Percentiles rank a stretch among this genome's conserved stretches.
Conservation (phyloP, 1,284 basidiomycete species). For the Apiotrichum porosum region DNA sequence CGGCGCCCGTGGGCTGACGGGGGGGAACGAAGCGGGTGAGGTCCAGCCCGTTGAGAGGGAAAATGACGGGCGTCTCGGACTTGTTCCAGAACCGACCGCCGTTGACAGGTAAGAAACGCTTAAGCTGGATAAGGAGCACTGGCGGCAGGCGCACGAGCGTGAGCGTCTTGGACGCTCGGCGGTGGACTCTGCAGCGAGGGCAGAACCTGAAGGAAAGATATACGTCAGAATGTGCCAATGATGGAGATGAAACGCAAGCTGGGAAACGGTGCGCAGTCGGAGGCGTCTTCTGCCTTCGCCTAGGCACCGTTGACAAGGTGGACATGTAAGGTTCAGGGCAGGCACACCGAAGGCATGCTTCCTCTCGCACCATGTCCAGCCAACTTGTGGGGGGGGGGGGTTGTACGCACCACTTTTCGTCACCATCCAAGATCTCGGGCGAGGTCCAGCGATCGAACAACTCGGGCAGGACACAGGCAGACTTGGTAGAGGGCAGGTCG, state of each 20-base stretch:
- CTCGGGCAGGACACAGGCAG: constrained; percentile 68
- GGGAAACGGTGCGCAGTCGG: too few relatives aligned
- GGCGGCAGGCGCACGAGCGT: constrained; percentile 85
- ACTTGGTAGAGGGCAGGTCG: constrained; percentile 68
- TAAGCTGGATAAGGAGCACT: constrained; percentile 90
- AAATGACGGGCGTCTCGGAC: constrained; percentile 83
- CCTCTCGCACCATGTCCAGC: too few relatives aligned
- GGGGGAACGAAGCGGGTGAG: constrained; percentile 87
- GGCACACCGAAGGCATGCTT: too few relatives aligned
- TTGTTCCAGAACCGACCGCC: constrained; percentile 88
- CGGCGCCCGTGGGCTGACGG: constrained; percentile 60
- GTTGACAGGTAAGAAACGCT: constrained; percentile 81
- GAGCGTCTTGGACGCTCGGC: constrained; percentile 78
- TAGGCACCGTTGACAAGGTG: too few relatives aligned
- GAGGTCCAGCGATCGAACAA: constrained; percentile 90
- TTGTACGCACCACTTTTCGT: constrained; percentile 89
- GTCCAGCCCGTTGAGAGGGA: constrained; percentile 77
- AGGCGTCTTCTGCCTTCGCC: too few relatives aligned
- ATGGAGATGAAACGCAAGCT: too few relatives aligned
- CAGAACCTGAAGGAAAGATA: too few relatives aligned
- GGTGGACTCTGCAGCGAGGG: constrained; percentile 80
- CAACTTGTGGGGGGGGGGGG: too few relatives aligned
- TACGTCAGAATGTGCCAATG: too few relatives aligned
- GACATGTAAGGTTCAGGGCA: too few relatives aligned
- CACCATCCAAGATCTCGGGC: constrained; percentile 85